Percentiles rank a stretch among this genome's conserved stretches.
Conservation (phyloP, 495 filamentous ascomycete genomes). For the Podospora appendiculata region DNA sequence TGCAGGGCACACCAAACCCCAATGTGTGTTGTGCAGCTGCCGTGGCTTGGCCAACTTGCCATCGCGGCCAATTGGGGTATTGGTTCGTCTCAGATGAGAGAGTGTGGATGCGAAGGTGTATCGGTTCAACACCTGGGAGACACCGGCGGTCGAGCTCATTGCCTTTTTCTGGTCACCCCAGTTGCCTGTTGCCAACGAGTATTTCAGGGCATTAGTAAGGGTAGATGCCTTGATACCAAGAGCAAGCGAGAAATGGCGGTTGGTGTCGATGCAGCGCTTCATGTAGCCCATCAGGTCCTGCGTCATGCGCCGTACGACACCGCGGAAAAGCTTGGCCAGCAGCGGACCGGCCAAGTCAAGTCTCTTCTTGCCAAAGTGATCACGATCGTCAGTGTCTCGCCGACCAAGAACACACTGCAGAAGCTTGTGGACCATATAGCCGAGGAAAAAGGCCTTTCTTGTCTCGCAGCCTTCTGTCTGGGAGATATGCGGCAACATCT, state of each 20-base stretch:
- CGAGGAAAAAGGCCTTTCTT: constrained; percentile 94
- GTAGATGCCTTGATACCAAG: constrained; percentile 86
- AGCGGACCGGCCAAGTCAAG: constrained; percentile 92
- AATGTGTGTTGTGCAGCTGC: constrained; percentile 97
- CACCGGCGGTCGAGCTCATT: constrained; percentile 84
- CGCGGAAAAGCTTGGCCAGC: constrained; percentile 85
- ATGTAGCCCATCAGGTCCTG: constrained; percentile 84
- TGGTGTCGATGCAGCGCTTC: constrained; percentile 82
- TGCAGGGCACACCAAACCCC: constrained; percentile 94
- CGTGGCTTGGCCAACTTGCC: constrained; percentile 97
- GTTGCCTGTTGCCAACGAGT: constrained; percentile 96
- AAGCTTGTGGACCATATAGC: constrained; percentile 96
- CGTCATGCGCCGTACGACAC: constrained; percentile 76
- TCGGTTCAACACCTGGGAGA: constrained; percentile 95
- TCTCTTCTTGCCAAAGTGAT: constrained; percentile 98
- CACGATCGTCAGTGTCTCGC: constrained; percentile 88
- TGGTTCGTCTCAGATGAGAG: constrained; percentile 92
- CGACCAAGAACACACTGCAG: constrained; percentile 86
- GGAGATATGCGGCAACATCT: constrained; percentile 92
- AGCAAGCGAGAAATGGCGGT: constrained; percentile 78
- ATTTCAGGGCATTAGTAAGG: constrained; percentile 88
- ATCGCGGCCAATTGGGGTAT: constrained; percentile 94
- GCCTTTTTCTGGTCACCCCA: constrained; percentile 99
- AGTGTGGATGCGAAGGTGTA: constrained; percentile 96
- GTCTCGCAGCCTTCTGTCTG: constrained; percentile 96